A percentile compares a stretch with the other conserved stretches of the same genome.
Conservation (phyloP, 192 early-diverging fungal species). For the Funneliformis geosporum region DNA sequence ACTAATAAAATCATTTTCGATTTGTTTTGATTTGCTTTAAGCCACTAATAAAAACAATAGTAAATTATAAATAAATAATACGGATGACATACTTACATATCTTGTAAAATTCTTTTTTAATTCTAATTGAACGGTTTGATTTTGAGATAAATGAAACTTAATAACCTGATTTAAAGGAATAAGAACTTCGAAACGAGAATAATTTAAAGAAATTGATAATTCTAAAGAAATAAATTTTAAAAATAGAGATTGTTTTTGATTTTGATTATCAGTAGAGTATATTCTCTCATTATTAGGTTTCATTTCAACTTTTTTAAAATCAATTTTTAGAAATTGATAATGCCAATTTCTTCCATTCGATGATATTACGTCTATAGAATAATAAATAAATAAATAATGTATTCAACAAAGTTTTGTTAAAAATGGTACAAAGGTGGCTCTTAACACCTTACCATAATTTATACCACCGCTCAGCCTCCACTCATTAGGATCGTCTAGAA, state of each 20-base stretch:
- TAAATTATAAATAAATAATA: not conserved
- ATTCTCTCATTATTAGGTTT: not conserved
- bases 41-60: not conserved
- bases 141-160: not conserved
- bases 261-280: not conserved
- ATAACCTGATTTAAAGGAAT: slow-evolving; percentile 14
- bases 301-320: no score
- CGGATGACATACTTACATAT: not conserved
- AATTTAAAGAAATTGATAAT: not conserved
- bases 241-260: not conserved
- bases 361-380: no score
- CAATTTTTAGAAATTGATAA: no score
- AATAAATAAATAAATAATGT: no score
- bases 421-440: no score
- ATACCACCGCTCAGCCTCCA: no score
- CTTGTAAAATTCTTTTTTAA: slow-evolving; percentile 11
- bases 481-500: no score
- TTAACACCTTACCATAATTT: no score
- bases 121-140: not conserved
- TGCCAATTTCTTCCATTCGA: no score
- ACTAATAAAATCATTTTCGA: not conserved
- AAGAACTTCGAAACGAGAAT: not conserved
- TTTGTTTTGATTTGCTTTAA: not conserved
- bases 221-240: slow-evolving; percentile 6
- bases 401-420: no score